A percentile compares a stretch with the other conserved stretches of the same genome.
phyloP scores from a whole-genome alignment of 2,329 filamentous ascomycete genomes.

The Aspergillus brunneoviolaceus region DNA sequence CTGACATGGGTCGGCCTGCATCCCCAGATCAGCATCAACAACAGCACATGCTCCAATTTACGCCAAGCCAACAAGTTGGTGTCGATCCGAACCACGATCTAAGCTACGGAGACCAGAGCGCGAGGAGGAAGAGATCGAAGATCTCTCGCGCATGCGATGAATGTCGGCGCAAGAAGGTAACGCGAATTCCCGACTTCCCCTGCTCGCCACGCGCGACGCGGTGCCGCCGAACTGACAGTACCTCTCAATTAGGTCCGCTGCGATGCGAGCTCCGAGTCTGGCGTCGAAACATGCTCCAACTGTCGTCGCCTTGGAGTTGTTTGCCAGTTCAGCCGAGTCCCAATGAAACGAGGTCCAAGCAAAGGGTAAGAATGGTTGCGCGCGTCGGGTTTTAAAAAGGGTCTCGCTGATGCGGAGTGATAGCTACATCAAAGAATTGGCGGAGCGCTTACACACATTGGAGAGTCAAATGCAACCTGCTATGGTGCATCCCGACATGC shows the following conservation, averaged over 20 bases:
- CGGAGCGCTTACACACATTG: conserved; percentile 77
- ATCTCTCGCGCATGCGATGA: conserved; percentile 88
- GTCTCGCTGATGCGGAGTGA: conserved; percentile 20
- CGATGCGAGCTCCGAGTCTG: conserved; percentile 73
- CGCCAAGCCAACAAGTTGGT: conserved; percentile 45
- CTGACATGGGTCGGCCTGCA: conserved; percentile 39
- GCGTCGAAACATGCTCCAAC: conserved; percentile 74
- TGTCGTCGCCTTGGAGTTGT: conserved; percentile 73
- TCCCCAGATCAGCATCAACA: conserved; percentile 42
- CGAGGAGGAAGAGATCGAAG: conserved; percentile 76
- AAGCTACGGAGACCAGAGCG: conserved; percentile 59
- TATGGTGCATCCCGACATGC: conserved; percentile 42
- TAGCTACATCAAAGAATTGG: conserved; percentile 88
- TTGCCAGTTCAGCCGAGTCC: conserved; percentile 83
- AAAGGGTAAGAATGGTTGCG: conserved; percentile 65
- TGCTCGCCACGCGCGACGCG: conserved; percentile 17
- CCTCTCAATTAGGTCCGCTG: conserved; percentile 65
- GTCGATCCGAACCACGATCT: conserved; percentile 49
- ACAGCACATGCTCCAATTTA: conserved; percentile 44
- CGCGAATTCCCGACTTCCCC: conserved; percentile 19
- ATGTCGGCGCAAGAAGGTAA: conserved; percentile 76
- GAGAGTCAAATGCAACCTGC: conserved; percentile 68
- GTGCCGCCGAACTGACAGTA: conserved; percentile 21
- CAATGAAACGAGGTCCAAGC: conserved; percentile 83
- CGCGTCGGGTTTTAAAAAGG: background rate